phyloP scores from a whole-genome alignment of 2,329 filamentous ascomycete species.

The Lasiodiplodia sp. region DNA sequence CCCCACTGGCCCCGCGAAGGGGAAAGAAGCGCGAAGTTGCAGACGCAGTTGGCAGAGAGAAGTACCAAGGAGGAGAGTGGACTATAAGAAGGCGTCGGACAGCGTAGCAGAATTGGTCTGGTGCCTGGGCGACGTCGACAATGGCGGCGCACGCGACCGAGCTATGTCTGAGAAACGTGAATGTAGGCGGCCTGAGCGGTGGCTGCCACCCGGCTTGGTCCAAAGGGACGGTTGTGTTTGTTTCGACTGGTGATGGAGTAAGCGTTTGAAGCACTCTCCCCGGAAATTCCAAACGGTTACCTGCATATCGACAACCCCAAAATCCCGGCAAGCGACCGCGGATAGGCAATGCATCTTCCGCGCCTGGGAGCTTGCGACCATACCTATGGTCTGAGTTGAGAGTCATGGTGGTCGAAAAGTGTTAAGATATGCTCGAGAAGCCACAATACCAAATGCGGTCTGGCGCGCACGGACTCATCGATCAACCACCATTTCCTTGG shows the following conservation, averaged over 20 bases:
- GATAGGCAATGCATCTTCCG: too few species aligned
- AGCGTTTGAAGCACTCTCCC: neutral
- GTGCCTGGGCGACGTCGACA: neutral
- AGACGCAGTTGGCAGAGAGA: neutral
- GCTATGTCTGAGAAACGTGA: neutral
- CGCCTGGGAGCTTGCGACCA: too few species aligned
- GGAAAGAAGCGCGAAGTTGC: neutral
- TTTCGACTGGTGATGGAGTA: neutral
- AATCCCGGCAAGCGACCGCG: neutral
- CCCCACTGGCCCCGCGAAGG: neutral
- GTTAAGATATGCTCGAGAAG: neutral
- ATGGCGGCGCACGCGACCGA: neutral
- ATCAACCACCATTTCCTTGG: constrained; percentile 11
- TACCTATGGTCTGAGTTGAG: neutral
- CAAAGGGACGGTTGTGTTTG: neutral
- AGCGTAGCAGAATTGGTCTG: neutral
- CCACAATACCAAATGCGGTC: neutral
- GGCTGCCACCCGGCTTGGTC: too few species aligned
- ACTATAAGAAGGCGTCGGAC: neutral
- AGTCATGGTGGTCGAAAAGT: neutral
- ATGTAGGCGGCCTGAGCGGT: neutral
- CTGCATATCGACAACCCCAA: neutral
- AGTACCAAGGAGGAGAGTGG: neutral
- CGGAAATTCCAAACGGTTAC: neutral
- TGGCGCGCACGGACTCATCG: constrained; percentile 10